phyloP scores from a whole-genome alignment of 169 alveolate species.

The Haemoproteus tartakovskyi region DNA sequence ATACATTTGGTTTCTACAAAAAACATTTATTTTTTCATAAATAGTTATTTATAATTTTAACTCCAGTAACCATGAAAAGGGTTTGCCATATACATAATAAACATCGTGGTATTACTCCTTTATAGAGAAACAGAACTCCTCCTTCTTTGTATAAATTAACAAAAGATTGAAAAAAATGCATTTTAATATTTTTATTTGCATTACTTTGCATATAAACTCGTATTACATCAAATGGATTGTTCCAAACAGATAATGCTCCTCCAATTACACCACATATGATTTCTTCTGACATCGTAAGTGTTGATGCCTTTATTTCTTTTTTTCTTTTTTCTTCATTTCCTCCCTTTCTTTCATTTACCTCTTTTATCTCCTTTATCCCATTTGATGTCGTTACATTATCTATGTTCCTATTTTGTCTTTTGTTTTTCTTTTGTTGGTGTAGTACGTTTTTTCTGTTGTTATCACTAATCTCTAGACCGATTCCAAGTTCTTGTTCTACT shows the following conservation, averaged over 20 bases:
- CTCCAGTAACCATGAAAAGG: constrained; percentile 78
- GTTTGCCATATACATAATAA: constrained; percentile 79
- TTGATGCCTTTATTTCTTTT: background rate
- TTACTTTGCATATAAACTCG: constrained; percentile 78
- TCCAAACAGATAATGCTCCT: constrained; percentile 78
- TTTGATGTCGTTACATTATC: background rate
- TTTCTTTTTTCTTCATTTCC: background rate
- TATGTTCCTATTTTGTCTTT: background rate
- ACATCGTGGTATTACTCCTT: constrained; percentile 76
- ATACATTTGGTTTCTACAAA: no score
- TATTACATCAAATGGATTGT: constrained; percentile 80
- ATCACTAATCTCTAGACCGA: background rate
- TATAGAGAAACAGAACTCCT: constrained; percentile 67
- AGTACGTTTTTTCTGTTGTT: background rate
- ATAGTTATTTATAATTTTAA: constrained; percentile 43
- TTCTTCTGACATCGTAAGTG: constrained; percentile 14
- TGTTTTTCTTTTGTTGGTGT: background rate
- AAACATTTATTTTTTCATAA: no score
- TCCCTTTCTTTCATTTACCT: background rate
- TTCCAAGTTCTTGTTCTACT: background rate
- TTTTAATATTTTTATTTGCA: constrained; percentile 74
- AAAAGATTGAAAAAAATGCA: constrained; percentile 22
- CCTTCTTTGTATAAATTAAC: constrained; percentile 53
- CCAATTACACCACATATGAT: constrained; percentile 71
- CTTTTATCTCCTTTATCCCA: background rate